A percentile compares a stretch with the other conserved stretches of the same genome.
phyloP scores from a whole-genome alignment of 2,329 filamentous ascomycete species.

The Ceratocystis diversiconidia region DNA sequence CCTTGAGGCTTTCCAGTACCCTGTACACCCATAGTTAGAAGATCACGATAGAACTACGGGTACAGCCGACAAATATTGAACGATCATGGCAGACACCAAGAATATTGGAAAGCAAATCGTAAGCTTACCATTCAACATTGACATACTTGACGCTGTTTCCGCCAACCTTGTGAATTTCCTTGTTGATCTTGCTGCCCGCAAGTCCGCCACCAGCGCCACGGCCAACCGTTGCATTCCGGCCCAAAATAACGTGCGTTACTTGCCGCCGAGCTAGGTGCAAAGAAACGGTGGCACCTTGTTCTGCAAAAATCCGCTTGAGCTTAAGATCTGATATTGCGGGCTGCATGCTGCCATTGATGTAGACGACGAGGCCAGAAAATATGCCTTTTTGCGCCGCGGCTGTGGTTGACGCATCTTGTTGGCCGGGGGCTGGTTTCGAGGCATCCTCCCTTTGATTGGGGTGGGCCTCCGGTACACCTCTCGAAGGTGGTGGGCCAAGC shows the following conservation, averaged over 20 bases:
- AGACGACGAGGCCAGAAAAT: conserved; percentile 60
- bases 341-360: conserved; percentile 76
- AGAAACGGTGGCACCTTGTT: conserved; percentile 59
- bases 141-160: conserved; percentile 67
- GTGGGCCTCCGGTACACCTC: neutral
- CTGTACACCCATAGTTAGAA: conserved; percentile 28
- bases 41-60: conserved; percentile 11
- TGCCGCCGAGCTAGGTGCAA: conserved; percentile 55
- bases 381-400: conserved; percentile 32
- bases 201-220: conserved; percentile 57
- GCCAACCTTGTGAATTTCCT: conserved; percentile 54
- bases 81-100: neutral
- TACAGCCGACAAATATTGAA: conserved; percentile 12
- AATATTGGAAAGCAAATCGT: neutral
- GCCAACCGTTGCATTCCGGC: conserved; percentile 37
- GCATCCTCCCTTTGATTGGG: neutral
- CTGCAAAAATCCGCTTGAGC: conserved; percentile 61
- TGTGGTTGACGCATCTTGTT: neutral
- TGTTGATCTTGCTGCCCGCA: conserved; percentile 64
- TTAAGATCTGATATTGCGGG: conserved; percentile 74
- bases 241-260: conserved; percentile 79
- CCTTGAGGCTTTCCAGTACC: conserved; percentile 72
- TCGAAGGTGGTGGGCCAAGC: neutral
- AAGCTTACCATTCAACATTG: conserved; percentile 58
- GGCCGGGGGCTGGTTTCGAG: neutral